Percentiles rank a stretch among this genome's conserved stretches.
Evolutionary conservation across 179 eudicot genomes (phyloP).

Genomic region (Silene noctiflora): DNA sequence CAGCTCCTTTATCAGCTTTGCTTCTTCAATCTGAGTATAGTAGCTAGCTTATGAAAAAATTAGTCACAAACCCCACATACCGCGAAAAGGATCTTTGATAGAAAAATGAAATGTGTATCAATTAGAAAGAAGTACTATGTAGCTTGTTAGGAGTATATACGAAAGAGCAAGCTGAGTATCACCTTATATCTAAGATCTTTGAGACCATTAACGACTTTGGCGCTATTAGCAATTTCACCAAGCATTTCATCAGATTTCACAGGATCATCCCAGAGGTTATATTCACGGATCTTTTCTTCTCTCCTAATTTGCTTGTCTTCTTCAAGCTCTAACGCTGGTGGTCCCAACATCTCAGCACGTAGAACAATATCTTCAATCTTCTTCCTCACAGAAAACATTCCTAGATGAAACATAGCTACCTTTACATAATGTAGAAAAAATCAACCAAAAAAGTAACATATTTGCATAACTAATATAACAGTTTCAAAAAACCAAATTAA

Average conservation of each 20-base stretch:
- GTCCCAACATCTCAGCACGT: slow-evolving; percentile 68
- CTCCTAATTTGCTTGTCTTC: slow-evolving; percentile 54
- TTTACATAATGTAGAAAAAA: neutral
- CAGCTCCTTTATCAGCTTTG: slow-evolving; percentile 70
- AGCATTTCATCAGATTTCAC: slow-evolving; percentile 64
- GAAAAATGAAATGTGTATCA: neutral
- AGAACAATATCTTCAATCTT: slow-evolving; percentile 73
- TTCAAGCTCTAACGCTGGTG: slow-evolving; percentile 66
- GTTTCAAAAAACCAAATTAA: neutral
- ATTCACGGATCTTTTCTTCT: slow-evolving; percentile 55
- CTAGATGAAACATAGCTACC: slow-evolving; percentile 30
- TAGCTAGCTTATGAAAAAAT: slow-evolving; percentile 15
- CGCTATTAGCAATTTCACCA: slow-evolving; percentile 59
- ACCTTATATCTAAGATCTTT: slow-evolving; percentile 77
- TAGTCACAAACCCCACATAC: slow-evolving; percentile 4
- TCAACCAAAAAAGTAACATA: neutral
- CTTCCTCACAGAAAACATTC: slow-evolving; percentile 70
- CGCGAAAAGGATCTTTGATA: too few relatives aligned
- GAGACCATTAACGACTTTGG: slow-evolving; percentile 69
- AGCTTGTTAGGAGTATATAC: neutral
- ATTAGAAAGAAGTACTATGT: neutral
- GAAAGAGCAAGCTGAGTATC: slow-evolving; percentile 19
- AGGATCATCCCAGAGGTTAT: slow-evolving; percentile 72
- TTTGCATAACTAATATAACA: neutral
- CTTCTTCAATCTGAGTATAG: slow-evolving; percentile 75